Percentiles rank a stretch among this genome's conserved stretches.
Evolutionary conservation across 1,284 basidiomycete genomes (phyloP).

Genomic region (Malassezia equina): DNA sequence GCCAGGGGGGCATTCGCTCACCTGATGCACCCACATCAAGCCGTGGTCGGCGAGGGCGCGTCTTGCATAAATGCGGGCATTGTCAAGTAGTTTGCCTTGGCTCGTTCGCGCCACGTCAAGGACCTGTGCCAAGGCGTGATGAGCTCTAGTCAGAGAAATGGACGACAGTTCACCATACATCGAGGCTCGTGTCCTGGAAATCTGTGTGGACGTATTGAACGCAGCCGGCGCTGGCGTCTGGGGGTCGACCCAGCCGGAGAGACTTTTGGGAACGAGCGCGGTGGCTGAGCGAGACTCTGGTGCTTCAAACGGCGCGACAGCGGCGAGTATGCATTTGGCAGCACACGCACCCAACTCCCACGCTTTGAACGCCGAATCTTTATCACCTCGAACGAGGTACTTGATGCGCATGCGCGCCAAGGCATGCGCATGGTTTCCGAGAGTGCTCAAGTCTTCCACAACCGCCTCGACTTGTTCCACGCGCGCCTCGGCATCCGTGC

Average conservation of each 20-base stretch:
- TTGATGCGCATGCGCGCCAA: conserved; percentile 4
- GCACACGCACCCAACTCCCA: conserved; percentile 2
- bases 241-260: neutral
- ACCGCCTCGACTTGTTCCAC: neutral
- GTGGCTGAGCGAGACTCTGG: neutral
- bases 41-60: conserved; percentile 14
- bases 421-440: conserved; percentile 12
- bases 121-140: neutral
- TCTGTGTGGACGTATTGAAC: conserved; percentile 3
- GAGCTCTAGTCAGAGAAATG: conserved; percentile 3
- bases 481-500: conserved; percentile 1
- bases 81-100: neutral
- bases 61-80: conserved; percentile 15
- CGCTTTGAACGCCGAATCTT: neutral
- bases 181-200: conserved; percentile 11
- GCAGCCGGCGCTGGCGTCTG: neutral
- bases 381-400: neutral
- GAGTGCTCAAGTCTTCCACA: conserved; percentile 4
- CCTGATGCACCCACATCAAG: conserved; percentile 7
- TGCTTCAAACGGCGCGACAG: conserved; percentile 7
- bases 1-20: neutral
- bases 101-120: neutral
- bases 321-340: conserved; percentile 8
- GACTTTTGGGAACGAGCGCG: neutral
- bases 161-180: conserved; percentile 8